Evolutionary conservation across 805 yeast genomes (phyloP), one percentile per base, ranked within the genome.

Genomic region (Candida stauntonica): DNA sequence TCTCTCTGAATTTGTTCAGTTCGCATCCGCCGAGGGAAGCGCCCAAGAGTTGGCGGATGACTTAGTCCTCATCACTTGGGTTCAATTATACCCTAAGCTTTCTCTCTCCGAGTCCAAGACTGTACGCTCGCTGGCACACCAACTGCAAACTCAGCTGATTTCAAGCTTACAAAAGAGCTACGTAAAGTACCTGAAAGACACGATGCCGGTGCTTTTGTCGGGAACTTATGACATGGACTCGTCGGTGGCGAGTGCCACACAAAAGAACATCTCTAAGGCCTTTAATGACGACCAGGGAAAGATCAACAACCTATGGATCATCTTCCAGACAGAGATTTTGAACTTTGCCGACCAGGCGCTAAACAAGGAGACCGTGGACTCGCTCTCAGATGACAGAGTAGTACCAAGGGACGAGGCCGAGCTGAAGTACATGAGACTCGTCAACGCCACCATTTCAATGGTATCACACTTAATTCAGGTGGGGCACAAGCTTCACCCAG

Each of bases 71-170:
- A 70, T 68, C 36, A 72, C 79, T 26, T 86, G 86, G 95, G 69
- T 86, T 32, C 95, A 87, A 58, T 48, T 86, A 16, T 91, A 86
- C 52, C 82, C 96, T 0, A 86, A 87, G 52, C 63, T 89, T 20
- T 71, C 93, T 2, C 68, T 82, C 5, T 93, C 85, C 44, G 76
- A 75, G 38, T 78, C 89, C 3, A 76, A 81, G 46, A 62, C 63
- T 12, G 84, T 87, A 1, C 69, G 97, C 40, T 41, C 63, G 7
- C 54, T 68, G 15, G 58, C 87, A 3, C 95, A 87, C 54, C 76
- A 73, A 42, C 66, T 79, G 4, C 88, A 88, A 35, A 73, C 82
- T 1, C 58, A 55, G 14, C 65, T 78, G 28, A 77, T 84, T 28
- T 45, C 51, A 13, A 39, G 48, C 1, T 55, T 81, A 8, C 79